Conservation (phyloP, 2,329 filamentous ascomycete genomes). For the Nemania bipapillata region DNA sequence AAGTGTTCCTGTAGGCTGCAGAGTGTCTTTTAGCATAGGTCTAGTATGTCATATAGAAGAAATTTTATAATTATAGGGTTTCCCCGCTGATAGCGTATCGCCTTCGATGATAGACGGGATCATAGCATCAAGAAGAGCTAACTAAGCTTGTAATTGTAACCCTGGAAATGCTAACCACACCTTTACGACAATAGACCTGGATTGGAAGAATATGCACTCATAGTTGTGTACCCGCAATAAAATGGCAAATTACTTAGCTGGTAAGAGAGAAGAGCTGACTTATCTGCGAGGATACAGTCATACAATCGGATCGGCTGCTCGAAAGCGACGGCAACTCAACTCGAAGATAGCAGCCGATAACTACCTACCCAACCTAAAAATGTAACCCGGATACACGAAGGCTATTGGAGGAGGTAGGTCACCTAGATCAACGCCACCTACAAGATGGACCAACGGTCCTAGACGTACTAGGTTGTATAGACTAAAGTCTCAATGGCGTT, state of each 20-base stretch:
- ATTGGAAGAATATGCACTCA: not conserved
- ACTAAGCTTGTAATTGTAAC: slow-evolving; percentile 24
- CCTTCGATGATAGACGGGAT: slow-evolving; percentile 28
- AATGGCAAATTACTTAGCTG: not conserved
- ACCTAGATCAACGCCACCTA: no score
- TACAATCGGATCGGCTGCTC: not conserved
- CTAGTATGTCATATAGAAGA: slow-evolving; percentile 9
- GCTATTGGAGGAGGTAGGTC: no score
- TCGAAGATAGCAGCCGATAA: not conserved
- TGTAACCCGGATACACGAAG: no score
- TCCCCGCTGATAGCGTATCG: not conserved
- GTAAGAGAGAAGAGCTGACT: not conserved
- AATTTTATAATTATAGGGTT: not conserved
- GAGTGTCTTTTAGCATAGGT: slow-evolving; percentile 4
- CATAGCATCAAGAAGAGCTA: slow-evolving; percentile 35
- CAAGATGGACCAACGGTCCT: no score
- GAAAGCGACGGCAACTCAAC: not conserved
- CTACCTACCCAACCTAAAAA: not conserved
- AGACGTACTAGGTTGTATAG: no score
- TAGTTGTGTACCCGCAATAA: not conserved
- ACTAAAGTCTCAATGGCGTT: no score
- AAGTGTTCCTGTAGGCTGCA: not conserved
- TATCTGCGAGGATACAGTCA: not conserved
- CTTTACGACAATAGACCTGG: not conserved
- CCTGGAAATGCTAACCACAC: slow-evolving; percentile 19